Percentiles rank a stretch among this genome's conserved stretches.
These are phyloP conservation scores for Thalassiosira delicatula DNA, from an alignment of 352 stramenopile genomes.

Conservation along the genomic window DNA sequence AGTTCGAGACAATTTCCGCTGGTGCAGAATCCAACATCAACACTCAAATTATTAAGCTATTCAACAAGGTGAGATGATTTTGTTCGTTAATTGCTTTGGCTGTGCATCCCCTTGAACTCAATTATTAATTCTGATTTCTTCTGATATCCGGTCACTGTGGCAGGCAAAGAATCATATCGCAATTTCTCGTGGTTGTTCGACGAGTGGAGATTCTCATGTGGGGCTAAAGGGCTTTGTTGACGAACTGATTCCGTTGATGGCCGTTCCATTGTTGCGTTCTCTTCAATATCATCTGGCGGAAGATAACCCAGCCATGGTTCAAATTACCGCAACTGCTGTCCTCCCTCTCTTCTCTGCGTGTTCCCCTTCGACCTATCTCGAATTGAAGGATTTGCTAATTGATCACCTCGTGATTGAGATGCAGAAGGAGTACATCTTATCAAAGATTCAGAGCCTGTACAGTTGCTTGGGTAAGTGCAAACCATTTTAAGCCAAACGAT, in stretches of 20 bases:
- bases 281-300: slow-evolving; percentile 73
- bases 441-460: slow-evolving; percentile 71
- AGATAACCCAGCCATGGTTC: slow-evolving; percentile 69
- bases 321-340: slow-evolving; percentile 77
- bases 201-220: slow-evolving; percentile 69
- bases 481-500: background rate
- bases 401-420: slow-evolving; percentile 64
- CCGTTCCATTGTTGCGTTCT: slow-evolving; percentile 74
- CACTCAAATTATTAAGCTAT: slow-evolving; percentile 71
- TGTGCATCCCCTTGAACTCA: background rate
- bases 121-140: slow-evolving; percentile 11
- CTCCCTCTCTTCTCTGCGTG: slow-evolving; percentile 79
- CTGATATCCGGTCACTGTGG: no score
- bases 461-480: slow-evolving; percentile 72
- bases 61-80: slow-evolving; percentile 36
- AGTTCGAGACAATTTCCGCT: slow-evolving; percentile 65
- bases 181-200: slow-evolving; percentile 75
- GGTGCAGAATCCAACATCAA: slow-evolving; percentile 77
- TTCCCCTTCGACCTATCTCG: slow-evolving; percentile 61
- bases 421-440: slow-evolving; percentile 68
- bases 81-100: background rate
- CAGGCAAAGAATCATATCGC: slow-evolving; percentile 79
- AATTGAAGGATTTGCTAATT: slow-evolving; percentile 76
- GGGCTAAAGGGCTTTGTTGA: slow-evolving; percentile 70
- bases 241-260: slow-evolving; percentile 80